A percentile compares a stretch with the other conserved stretches of the same genome.
These are phyloP conservation scores for Aspergillus ustus DNA, from an alignment of 2,329 filamentous ascomycete genomes.

Conservation along the genomic window DNA sequence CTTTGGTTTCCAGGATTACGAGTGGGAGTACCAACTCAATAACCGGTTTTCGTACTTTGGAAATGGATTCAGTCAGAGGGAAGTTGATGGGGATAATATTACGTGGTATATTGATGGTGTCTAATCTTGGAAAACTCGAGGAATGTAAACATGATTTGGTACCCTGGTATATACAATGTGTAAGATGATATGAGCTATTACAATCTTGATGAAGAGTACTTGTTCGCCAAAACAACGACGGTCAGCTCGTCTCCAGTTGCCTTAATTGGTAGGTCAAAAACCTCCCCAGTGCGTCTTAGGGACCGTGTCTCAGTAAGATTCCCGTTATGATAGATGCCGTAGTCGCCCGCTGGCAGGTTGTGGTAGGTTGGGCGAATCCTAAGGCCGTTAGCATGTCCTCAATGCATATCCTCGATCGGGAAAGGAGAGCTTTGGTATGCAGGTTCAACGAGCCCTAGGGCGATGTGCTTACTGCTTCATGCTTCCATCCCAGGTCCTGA, in stretches of 20 bases:
- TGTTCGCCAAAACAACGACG: background rate
- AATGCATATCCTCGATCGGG: background rate
- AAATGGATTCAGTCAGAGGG: slow-evolving; percentile 23
- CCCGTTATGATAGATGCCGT: slow-evolving; percentile 2
- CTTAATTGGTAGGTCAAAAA: background rate
- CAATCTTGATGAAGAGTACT: background rate
- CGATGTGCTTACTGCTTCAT: background rate
- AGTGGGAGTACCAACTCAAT: slow-evolving; percentile 21
- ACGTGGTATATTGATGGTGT: slow-evolving; percentile 6
- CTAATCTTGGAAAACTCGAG: background rate
- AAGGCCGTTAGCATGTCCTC: background rate
- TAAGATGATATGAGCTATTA: background rate
- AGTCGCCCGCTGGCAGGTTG: background rate
- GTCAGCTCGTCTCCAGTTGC: background rate
- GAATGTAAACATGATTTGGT: background rate
- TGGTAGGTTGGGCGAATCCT: background rate
- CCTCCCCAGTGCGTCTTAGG: background rate
- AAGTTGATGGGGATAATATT: slow-evolving; percentile 24
- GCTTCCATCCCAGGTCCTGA: slow-evolving; percentile 8
- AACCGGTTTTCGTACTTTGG: slow-evolving; percentile 29
- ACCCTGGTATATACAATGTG: background rate
- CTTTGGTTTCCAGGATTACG: slow-evolving; percentile 22
- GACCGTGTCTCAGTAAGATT: background rate
- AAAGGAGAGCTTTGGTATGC: too few species aligned
- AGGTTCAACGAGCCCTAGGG: background rate